phyloP scores from a whole-genome alignment of 768 basidiomycete genomes.

The Lentinula sp. region DNA sequence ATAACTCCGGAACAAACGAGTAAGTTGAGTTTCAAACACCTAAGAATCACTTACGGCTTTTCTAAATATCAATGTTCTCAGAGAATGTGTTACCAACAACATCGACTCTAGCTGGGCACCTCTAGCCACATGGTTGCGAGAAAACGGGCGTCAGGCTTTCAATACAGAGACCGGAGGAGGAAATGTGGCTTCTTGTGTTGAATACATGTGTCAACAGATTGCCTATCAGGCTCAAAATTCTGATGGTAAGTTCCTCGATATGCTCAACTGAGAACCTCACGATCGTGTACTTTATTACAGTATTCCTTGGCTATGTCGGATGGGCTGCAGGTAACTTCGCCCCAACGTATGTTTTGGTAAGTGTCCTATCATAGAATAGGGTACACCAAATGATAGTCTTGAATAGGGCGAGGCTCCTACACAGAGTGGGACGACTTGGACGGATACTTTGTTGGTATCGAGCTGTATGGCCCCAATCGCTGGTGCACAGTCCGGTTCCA shows the following conservation, averaged over 20 bases:
- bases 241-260: constrained; percentile 29
- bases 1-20: constrained; percentile 34
- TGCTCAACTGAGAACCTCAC: neutral
- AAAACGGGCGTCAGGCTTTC: constrained; percentile 46
- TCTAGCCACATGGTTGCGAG: constrained; percentile 43
- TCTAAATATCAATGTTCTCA: constrained; percentile 16
- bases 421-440: constrained; percentile 26
- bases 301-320: constrained; percentile 48
- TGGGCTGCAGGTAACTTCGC: constrained; percentile 59
- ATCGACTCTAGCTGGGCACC: constrained; percentile 39
- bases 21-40: constrained; percentile 5
- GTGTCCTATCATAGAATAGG: neutral
- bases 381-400: neutral
- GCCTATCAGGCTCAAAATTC: constrained; percentile 40
- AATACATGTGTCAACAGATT: constrained; percentile 39
- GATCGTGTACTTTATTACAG: constrained; percentile 15
- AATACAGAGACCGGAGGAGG: constrained; percentile 61
- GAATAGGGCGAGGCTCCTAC: constrained; percentile 22
- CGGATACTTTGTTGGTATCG: constrained; percentile 35
- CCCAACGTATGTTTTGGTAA: constrained; percentile 28
- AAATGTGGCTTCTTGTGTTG: constrained; percentile 39
- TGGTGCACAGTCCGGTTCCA: constrained; percentile 15
- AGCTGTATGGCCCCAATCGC: constrained; percentile 24
- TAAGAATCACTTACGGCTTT: neutral
- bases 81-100: constrained; percentile 50